Percentiles rank a stretch among this genome's conserved stretches.
These are phyloP conservation scores for Eucalyptus rudis DNA, from an alignment of 345 rosid genomes.

Conservation along the genomic window DNA sequence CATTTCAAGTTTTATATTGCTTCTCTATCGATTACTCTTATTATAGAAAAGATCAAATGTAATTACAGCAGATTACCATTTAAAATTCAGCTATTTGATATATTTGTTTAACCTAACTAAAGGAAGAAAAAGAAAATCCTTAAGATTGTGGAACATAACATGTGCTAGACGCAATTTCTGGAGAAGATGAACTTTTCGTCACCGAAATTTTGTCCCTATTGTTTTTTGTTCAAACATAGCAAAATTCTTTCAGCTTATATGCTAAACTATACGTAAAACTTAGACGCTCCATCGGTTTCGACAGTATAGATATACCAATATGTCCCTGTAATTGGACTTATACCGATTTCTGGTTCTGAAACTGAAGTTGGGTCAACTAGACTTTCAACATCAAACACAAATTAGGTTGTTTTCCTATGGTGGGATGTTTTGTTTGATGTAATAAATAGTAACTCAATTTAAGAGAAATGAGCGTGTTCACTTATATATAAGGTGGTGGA, in stretches of 20 bases:
- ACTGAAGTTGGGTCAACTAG: neutral
- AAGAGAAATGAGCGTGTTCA: neutral
- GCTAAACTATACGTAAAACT: neutral
- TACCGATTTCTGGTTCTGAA: neutral
- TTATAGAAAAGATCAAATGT: neutral
- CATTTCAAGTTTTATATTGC: neutral
- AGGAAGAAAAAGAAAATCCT: neutral
- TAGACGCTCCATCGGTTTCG: neutral
- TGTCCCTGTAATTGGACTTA: neutral
- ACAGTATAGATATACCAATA: neutral
- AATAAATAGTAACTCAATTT: neutral
- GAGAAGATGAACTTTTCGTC: neutral
- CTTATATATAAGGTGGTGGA: neutral
- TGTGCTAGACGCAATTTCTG: neutral
- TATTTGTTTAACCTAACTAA: neutral
- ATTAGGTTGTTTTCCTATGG: neutral
- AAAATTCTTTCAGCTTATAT: neutral
- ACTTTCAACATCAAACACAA: neutral
- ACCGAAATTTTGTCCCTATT: neutral
- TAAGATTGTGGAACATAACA: neutral
- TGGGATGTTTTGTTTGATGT: fast-evolving
- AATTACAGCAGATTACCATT: neutral
- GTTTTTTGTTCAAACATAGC: neutral
- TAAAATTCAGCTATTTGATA: neutral
- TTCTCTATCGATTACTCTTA: neutral